These are phyloP conservation scores for Coemansia sp. DNA, from an alignment of 192 early-diverging fungal genomes.

Conservation along the genomic window DNA sequence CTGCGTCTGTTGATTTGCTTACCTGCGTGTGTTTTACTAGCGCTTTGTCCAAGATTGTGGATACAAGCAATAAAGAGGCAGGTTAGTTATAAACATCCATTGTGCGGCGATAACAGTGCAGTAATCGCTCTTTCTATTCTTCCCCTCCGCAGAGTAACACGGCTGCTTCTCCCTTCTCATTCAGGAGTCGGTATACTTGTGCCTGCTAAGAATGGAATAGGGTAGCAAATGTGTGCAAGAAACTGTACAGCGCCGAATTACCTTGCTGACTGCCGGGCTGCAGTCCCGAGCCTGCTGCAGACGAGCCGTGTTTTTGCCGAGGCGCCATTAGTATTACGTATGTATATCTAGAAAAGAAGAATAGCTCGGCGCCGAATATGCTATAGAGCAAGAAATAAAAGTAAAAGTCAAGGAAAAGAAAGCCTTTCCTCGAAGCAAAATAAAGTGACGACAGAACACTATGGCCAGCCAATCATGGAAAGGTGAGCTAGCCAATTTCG, in stretches of 20 bases:
- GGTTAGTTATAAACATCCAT: background rate
- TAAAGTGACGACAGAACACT: background rate
- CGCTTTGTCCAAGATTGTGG: background rate
- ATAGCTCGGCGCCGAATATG: background rate
- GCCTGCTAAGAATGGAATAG: too few species aligned
- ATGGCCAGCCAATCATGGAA: background rate
- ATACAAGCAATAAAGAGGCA: background rate
- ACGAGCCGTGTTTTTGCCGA: slow-evolving; percentile 4
- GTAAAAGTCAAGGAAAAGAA: background rate
- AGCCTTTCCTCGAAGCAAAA: background rate
- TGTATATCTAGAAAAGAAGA: background rate
- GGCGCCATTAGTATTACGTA: slow-evolving; percentile 8
- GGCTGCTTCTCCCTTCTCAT: too few species aligned
- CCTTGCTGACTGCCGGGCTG: slow-evolving; percentile 1
- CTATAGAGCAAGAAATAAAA: background rate
- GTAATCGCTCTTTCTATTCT: background rate
- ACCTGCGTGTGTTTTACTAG: slow-evolving; percentile 30
- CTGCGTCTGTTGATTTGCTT: slow-evolving; percentile 1
- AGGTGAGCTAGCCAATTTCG: too few species aligned
- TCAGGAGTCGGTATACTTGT: too few species aligned
- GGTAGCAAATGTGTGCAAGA: background rate
- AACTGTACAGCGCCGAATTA: background rate
- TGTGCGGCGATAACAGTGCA: background rate
- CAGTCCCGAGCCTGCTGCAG: background rate
- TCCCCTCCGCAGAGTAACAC: background rate